phyloP scores from a whole-genome alignment of 2,329 filamentous ascomycete species.

The Botryosphaeria dothidea region DNA sequence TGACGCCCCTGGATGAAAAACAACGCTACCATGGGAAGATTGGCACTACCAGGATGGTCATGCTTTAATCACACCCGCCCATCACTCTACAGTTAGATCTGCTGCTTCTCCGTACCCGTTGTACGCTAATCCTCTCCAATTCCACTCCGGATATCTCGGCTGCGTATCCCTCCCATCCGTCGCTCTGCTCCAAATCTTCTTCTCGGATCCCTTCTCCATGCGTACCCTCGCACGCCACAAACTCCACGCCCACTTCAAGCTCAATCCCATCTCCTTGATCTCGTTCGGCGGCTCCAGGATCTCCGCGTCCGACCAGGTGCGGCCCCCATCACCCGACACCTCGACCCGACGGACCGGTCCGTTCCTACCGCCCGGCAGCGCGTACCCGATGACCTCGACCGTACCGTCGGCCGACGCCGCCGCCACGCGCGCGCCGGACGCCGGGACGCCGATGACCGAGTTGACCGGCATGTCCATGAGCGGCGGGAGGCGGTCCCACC shows the following conservation, averaged over 20 bases:
- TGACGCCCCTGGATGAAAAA: too few relatives aligned
- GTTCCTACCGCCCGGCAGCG: slow-evolving; percentile 54
- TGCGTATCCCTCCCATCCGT: slow-evolving; percentile 58
- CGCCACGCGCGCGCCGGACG: slow-evolving; percentile 43
- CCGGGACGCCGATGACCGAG: slow-evolving; percentile 54
- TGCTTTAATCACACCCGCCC: not conserved
- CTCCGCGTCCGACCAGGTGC: slow-evolving; percentile 53
- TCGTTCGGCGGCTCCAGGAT: slow-evolving; percentile 24
- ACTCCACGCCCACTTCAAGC: slow-evolving; percentile 58
- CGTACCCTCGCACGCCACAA: slow-evolving; percentile 53
- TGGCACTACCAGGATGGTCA: too few relatives aligned
- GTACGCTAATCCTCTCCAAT: slow-evolving; percentile 60
- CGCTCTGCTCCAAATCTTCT: slow-evolving; percentile 54
- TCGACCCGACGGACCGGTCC: slow-evolving; percentile 58
- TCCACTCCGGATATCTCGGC: slow-evolving; percentile 53
- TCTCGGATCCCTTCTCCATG: slow-evolving; percentile 43
- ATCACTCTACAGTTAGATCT: slow-evolving; percentile 46
- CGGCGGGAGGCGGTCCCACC: slow-evolving; percentile 52
- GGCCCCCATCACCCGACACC: slow-evolving; percentile 50
- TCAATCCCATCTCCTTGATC: not conserved
- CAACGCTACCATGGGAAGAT: too few relatives aligned
- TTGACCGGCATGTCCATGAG: slow-evolving; percentile 60
- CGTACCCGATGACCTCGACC: slow-evolving; percentile 57
- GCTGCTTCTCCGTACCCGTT: slow-evolving; percentile 59
- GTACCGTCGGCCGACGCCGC: slow-evolving; percentile 39